A percentile compares a stretch with the other conserved stretches of the same genome.
phyloP scores from a whole-genome alignment of 352 stramenopile genomes.

The Globisporangium canariense region DNA sequence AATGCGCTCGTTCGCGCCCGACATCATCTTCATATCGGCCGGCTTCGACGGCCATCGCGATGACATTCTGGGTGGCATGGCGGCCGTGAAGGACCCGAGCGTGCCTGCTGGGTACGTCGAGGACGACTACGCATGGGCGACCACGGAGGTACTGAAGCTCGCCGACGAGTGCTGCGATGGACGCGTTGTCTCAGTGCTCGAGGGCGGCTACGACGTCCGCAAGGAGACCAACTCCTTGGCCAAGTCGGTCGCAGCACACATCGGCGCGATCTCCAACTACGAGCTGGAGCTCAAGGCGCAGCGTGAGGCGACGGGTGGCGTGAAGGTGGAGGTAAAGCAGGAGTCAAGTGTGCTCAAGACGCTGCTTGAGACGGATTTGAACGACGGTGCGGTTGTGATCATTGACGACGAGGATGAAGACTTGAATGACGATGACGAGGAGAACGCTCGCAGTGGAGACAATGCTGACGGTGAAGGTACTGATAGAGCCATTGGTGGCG shows the following conservation, averaged over 20 bases:
- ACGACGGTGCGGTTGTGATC: slow-evolving; percentile 44
- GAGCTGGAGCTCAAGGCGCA: slow-evolving; percentile 32
- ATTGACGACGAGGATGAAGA: slow-evolving; percentile 44
- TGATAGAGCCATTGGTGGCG: not conserved
- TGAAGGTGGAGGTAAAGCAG: slow-evolving; percentile 28
- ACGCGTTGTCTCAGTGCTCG: slow-evolving; percentile 80
- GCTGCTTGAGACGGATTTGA: slow-evolving; percentile 48
- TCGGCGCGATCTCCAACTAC: slow-evolving; percentile 66
- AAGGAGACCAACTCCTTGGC: slow-evolving; percentile 79
- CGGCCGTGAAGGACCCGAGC: slow-evolving; percentile 73
- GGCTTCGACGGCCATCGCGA: slow-evolving; percentile 87
- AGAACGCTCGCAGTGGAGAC: slow-evolving; percentile 3
- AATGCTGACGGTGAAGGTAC: not conserved
- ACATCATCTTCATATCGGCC: slow-evolving; percentile 88
- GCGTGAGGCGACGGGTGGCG: slow-evolving; percentile 2
- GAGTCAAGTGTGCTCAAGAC: slow-evolving; percentile 42
- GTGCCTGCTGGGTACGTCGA: slow-evolving; percentile 78
- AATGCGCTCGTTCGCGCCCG: slow-evolving; percentile 64
- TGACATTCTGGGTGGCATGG: slow-evolving; percentile 76
- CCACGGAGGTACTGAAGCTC: slow-evolving; percentile 70
- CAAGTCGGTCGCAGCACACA: slow-evolving; percentile 77
- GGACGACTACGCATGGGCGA: slow-evolving; percentile 82
- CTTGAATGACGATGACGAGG: slow-evolving; percentile 19
- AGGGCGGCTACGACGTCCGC: slow-evolving; percentile 82
- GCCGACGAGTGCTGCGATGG: slow-evolving; percentile 76